Evolutionary conservation across 306 rosid genomes (phyloP).

Genomic region (Herpetospermum pedunculosum): DNA sequence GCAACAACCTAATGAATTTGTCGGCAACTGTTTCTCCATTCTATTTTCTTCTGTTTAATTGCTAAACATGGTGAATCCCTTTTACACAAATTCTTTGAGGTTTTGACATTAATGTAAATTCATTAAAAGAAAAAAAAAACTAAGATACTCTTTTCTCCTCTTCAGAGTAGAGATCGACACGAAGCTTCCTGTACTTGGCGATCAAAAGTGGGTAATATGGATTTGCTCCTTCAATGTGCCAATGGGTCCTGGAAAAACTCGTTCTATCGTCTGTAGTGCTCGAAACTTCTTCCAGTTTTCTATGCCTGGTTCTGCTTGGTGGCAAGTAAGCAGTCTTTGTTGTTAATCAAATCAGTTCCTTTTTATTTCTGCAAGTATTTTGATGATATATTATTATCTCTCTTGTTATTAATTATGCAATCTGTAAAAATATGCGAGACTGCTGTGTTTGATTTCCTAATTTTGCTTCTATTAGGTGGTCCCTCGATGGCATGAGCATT

Average conservation of each 20-base stretch:
- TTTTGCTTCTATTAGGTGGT: constrained; percentile 41
- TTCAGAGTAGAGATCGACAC: constrained; percentile 72
- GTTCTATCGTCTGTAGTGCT: constrained; percentile 94
- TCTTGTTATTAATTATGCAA: not conserved
- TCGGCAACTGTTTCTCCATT: not conserved
- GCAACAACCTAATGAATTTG: not conserved
- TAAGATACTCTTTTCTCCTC: too few species aligned
- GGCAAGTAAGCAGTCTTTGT: constrained; percentile 63
- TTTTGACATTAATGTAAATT: not conserved
- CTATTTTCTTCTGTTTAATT: not conserved
- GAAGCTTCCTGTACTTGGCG: constrained; percentile 70
- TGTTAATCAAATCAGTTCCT: not conserved
- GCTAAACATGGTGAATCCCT: not conserved
- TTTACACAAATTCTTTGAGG: not conserved
- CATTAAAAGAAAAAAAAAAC: too few species aligned
- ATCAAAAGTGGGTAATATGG: constrained; percentile 90
- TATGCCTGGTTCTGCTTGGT: constrained; percentile 93
- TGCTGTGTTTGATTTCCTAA: not conserved
- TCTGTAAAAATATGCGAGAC: not conserved
- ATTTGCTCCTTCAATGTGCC: constrained; percentile 94
- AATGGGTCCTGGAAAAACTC: constrained; percentile 94
- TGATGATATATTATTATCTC: not conserved
- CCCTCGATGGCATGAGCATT: constrained; percentile 98
- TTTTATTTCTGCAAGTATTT: too few species aligned
- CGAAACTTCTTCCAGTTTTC: constrained; percentile 85